phyloP scores from a whole-genome alignment of 2,329 filamentous ascomycete genomes.

The Talaromyces sp. region DNA sequence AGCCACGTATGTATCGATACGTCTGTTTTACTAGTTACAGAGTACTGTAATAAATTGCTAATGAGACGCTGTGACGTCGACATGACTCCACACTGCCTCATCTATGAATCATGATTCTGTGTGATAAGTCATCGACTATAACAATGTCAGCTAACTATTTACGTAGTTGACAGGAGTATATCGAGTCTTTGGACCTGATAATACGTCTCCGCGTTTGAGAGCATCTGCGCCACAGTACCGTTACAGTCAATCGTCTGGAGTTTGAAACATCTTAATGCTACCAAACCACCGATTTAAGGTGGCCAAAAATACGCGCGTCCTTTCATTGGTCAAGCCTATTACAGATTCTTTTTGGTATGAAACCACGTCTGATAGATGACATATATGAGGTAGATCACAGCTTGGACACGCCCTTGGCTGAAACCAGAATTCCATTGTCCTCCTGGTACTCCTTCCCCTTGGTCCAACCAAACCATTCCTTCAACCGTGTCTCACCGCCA shows the following conservation, averaged over 20 bases:
- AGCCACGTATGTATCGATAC: neutral
- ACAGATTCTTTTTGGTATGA: neutral
- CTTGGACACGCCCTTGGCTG: constrained; percentile 34
- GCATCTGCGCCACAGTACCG: constrained; percentile 12
- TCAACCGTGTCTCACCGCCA: constrained; percentile 68
- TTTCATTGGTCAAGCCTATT: neutral
- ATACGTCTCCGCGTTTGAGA: neutral
- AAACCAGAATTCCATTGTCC: constrained; percentile 59
- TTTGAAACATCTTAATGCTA: constrained; percentile 11
- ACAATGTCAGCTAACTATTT: no score
- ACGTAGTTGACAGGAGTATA: neutral
- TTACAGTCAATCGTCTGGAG: constrained; percentile 6
- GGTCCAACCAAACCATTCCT: constrained; percentile 73
- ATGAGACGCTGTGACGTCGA: constrained; percentile 6
- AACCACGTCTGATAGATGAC: neutral
- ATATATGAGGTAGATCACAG: neutral
- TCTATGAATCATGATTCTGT: constrained; percentile 11
- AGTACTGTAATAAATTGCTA: neutral
- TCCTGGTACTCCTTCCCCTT: constrained; percentile 69
- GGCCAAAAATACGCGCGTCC: neutral
- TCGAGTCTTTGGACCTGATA: neutral
- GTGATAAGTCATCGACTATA: neutral
- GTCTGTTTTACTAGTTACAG: neutral
- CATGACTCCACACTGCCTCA: neutral
- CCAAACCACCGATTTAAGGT: neutral